Evolutionary conservation across 2,329 filamentous ascomycete genomes (phyloP).

Genomic region (Graphilbum ipis-grandicollis): DNA sequence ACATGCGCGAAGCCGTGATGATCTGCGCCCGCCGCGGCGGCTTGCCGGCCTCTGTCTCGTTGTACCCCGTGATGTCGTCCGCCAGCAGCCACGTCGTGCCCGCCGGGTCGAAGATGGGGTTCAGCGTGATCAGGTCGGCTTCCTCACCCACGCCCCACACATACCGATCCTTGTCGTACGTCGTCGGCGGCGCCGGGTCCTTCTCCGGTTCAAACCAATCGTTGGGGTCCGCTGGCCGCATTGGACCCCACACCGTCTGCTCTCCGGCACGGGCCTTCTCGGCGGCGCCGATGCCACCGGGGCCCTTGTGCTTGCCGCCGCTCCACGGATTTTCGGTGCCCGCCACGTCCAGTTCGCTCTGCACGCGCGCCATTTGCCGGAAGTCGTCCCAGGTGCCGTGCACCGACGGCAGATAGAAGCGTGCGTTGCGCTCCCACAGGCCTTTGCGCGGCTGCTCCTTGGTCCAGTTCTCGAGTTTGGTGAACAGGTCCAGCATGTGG

Average conservation of each 20-base stretch:
- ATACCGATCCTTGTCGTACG: conserved; percentile 64
- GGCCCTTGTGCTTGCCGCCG: conserved; percentile 14
- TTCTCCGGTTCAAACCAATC: conserved; percentile 59
- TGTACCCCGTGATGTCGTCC: conserved; percentile 74
- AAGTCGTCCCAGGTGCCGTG: conserved; percentile 72
- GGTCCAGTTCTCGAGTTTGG: conserved; percentile 52
- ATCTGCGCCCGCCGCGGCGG: conserved; percentile 69
- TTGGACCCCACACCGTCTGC: conserved; percentile 69
- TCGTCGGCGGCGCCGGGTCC: conserved; percentile 56
- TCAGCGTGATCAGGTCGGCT: conserved; percentile 80
- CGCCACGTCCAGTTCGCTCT: conserved; percentile 52
- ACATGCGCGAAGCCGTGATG: conserved; percentile 76
- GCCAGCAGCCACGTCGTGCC: conserved; percentile 70
- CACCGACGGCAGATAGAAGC: conserved; percentile 61
- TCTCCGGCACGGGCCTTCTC: conserved; percentile 21
- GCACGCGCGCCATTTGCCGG: conserved; percentile 56
- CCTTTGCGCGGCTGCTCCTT: conserved; percentile 59
- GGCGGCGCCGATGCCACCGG: background rate
- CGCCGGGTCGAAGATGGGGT: conserved; percentile 80
- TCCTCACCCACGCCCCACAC: conserved; percentile 80
- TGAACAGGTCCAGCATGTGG: conserved; percentile 63
- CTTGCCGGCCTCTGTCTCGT: conserved; percentile 36
- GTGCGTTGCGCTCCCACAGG: conserved; percentile 62
- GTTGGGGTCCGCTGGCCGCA: conserved; percentile 45
- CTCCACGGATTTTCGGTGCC: conserved; percentile 53